These are phyloP conservation scores for Chaetomium fimeti DNA, from an alignment of 495 filamentous ascomycete species.

Conservation along the genomic window DNA sequence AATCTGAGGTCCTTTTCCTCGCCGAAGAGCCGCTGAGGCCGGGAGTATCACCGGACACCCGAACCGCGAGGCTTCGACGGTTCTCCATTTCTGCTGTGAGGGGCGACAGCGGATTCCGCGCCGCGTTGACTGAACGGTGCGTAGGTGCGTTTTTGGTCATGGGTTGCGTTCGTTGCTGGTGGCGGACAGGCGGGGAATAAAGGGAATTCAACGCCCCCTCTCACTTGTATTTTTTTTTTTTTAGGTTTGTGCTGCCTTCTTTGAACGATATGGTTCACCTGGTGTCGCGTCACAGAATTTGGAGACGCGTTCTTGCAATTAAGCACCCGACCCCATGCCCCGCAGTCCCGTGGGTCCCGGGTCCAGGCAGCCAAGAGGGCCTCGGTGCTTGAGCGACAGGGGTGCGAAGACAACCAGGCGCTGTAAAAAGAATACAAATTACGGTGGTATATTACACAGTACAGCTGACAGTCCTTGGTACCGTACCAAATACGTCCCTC, in stretches of 20 bases:
- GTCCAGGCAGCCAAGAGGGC: not conserved
- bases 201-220: not conserved
- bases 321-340: not conserved
- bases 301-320: not conserved
- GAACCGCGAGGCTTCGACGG: constrained; percentile 26
- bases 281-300: not conserved
- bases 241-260: not conserved
- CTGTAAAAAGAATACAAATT: too few relatives aligned
- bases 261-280: not conserved
- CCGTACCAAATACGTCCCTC: too few relatives aligned
- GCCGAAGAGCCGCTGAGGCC: not conserved
- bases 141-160: not conserved
- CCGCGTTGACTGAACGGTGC: not conserved
- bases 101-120: constrained; percentile 11
- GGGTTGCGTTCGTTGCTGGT: not conserved
- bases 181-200: not conserved
- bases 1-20: constrained; percentile 49
- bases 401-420: not conserved
- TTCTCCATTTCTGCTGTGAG: constrained; percentile 19
- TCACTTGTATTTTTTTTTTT: not conserved
- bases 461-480: too few relatives aligned
- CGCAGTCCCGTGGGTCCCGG: not conserved
- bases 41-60: constrained; percentile 4
- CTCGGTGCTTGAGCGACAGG: not conserved
- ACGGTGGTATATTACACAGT: too few relatives aligned